Base-by-base conservation (phyloP, 139 green algal genomes). In the Coelastrella sp. region DNA sequence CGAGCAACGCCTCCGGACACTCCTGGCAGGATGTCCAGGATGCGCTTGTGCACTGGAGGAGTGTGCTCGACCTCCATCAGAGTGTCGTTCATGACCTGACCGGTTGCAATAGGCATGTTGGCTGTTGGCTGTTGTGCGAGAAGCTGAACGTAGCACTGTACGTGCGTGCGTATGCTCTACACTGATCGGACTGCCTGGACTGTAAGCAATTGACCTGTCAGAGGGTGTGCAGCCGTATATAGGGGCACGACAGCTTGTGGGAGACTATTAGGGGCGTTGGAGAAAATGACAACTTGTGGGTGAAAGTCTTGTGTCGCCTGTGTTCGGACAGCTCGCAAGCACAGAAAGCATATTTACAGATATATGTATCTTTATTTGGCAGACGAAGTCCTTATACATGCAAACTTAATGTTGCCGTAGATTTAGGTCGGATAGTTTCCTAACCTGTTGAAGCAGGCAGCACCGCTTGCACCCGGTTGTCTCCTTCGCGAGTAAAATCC, bases 31-130 rank as follows among this genome's bases (percentile, higher is more conserved):
- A 93, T 84, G 66, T 93, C 91, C 65, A 93, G 85, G 19, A 93
- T 88, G 10, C 65, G 59, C 85, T 93, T 93, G 80, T 92, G 88
- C 15, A 91, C 57, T 11, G 72, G 10, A 8, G 89, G 88, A 15
- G 80, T 91, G 61, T 92, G 91, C 91, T 92, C 91, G 61, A 93
- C 91, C 90, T 92, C 82, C 82, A 90, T 92, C 22, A 90, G 85
- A 24, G 70, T 84, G 6, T 79, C 85, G 25, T 84, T 84, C 56
- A 65, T 65, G 70, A 90, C 49, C 70, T 82, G 60, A n/a, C 19
- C 56, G 19, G 59, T 61, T 49, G 57, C 78, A 20, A 15, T 20
- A 84, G 78, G 78, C 78, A 84, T 84, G 14, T 11, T 84, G 66
- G 78, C 78, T 70, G 78, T 68, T 70, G 49, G 70, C 20, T 72